phyloP scores from a whole-genome alignment of 1,284 basidiomycete species.

The Boletus sp. region DNA sequence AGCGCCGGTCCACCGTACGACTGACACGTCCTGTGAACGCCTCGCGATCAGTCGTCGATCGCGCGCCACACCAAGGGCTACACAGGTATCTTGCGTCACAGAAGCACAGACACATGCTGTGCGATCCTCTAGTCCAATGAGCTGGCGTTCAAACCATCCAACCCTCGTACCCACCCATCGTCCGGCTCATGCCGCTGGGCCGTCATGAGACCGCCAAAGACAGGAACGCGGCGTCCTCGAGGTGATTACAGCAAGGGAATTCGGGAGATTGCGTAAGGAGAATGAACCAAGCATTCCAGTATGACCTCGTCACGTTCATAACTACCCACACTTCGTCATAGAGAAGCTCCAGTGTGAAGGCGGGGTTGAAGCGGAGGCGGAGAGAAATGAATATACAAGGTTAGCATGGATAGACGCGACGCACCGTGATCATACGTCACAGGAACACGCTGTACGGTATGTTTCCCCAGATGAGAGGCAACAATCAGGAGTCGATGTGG shows the following conservation, averaged over 20 bases:
- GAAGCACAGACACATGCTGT: slow-evolving; percentile 6
- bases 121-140: background rate
- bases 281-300: slow-evolving; percentile 3
- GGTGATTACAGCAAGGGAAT: slow-evolving; percentile 29
- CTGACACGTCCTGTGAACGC: background rate
- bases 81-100: slow-evolving; percentile 4
- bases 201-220: slow-evolving; percentile 7
- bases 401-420: slow-evolving; percentile 2
- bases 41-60: slow-evolving; percentile 12
- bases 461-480: slow-evolving; percentile 5
- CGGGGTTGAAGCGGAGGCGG: slow-evolving; percentile 31
- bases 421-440: slow-evolving; percentile 25
- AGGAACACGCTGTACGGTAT: slow-evolving; percentile 21
- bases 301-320: slow-evolving; percentile 16
- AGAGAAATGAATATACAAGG: slow-evolving; percentile 15
- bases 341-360: slow-evolving; percentile 18
- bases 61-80: background rate
- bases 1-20: background rate
- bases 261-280: slow-evolving; percentile 13
- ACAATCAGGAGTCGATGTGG: slow-evolving; percentile 21
- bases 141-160: background rate
- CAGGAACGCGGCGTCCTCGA: slow-evolving; percentile 28
- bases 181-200: slow-evolving; percentile 2
- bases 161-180: slow-evolving; percentile 18
- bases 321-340: slow-evolving; percentile 17